A percentile compares a stretch with the other conserved stretches of the same genome.
Evolutionary conservation across 306 rosid species (phyloP).

Genomic region (Trichosanthes cucumerina): DNA sequence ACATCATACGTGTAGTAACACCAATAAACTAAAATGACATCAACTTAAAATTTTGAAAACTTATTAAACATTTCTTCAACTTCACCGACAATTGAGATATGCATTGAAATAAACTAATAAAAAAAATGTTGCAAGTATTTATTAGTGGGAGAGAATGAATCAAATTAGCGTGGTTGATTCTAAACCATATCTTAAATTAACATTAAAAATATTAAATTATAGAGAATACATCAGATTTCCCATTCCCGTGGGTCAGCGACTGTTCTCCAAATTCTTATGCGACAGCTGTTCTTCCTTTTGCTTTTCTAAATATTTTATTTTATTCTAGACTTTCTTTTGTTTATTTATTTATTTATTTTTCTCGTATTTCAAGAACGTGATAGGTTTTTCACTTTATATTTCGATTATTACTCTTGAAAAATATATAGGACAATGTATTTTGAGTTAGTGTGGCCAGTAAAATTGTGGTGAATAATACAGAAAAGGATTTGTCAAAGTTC

Average conservation of each 20-base stretch:
- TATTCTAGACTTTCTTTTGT: neutral
- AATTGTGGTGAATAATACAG: neutral
- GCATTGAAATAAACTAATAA: neutral
- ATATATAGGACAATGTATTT: neutral
- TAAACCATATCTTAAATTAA: neutral
- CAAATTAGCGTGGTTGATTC: neutral
- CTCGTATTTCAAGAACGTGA: neutral
- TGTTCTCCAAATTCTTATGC: neutral
- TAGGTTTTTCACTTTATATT: neutral
- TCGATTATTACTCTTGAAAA: neutral
- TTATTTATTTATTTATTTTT: neutral
- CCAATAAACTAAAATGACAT: too few relatives aligned
- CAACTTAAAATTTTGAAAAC: too few relatives aligned
- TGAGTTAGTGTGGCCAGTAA: neutral
- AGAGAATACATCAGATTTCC: neutral
- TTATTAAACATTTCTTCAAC: too few relatives aligned
- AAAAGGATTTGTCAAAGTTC: too few relatives aligned
- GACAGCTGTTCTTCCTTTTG: neutral
- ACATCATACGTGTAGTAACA: too few relatives aligned
- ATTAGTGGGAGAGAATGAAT: neutral
- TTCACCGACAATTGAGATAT: too few relatives aligned
- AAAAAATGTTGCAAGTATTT: neutral
- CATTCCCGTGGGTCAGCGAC: neutral
- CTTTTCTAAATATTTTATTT: neutral
- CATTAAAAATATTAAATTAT: neutral